These are phyloP conservation scores for Linnemannia hyalina DNA, from an alignment of 192 early-diverging fungal genomes.

Conservation along the genomic window DNA sequence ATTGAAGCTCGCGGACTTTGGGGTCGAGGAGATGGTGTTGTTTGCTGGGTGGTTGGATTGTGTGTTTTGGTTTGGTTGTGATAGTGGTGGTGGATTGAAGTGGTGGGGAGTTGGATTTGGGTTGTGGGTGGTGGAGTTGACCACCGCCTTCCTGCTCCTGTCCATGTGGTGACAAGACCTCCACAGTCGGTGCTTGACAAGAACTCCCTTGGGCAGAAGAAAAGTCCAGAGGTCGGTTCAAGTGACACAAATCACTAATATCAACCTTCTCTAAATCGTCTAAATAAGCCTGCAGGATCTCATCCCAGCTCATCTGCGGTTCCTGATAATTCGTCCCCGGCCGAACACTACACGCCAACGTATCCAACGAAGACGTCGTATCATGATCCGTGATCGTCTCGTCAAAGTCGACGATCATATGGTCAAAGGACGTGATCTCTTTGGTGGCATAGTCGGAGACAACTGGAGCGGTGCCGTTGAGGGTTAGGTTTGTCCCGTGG, in stretches of 20 bases:
- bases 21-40: constrained; percentile 24
- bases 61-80: background rate
- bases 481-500: background rate
- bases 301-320: constrained; percentile 37
- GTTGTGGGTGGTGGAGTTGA: background rate
- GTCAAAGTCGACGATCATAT: constrained; percentile 51
- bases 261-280: constrained; percentile 48
- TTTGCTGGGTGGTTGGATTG: background rate
- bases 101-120: background rate
- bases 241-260: constrained; percentile 30
- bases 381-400: constrained; percentile 54
- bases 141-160: background rate
- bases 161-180: background rate
- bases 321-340: constrained; percentile 1
- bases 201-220: background rate
- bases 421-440: constrained; percentile 29
- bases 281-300: constrained; percentile 50
- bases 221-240: background rate
- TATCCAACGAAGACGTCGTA: constrained; percentile 55
- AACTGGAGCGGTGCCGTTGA: background rate
- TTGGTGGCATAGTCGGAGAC: background rate
- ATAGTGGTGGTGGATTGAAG: background rate
- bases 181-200: background rate
- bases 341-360: constrained; percentile 23
- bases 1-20: constrained; percentile 19